Percentiles rank a stretch among this genome's conserved stretches.
Conservation (phyloP, 2,329 filamentous ascomycete genomes). For the Cryphonectria nitschkei region DNA sequence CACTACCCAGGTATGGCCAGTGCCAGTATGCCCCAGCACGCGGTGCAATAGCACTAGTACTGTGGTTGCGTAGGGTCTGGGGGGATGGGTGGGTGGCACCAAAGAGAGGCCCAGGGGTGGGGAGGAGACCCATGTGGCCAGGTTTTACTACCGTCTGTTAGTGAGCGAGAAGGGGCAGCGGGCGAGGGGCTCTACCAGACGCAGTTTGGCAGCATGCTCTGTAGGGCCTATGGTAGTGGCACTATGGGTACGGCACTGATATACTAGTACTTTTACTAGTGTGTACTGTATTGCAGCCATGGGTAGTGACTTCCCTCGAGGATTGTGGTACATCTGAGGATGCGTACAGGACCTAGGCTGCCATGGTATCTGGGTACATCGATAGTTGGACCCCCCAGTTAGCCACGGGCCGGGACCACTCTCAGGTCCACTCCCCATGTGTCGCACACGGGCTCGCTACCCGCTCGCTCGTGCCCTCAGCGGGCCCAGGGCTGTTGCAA, state of each 20-base stretch:
- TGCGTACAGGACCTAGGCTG: not conserved
- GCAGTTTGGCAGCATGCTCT: not conserved
- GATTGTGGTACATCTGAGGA: not conserved
- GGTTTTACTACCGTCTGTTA: not conserved
- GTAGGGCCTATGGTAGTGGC: not conserved
- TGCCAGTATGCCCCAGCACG: not conserved
- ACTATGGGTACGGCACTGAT: too few relatives aligned
- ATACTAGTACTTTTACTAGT: not conserved
- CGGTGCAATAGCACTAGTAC: not conserved
- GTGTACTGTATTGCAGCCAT: not conserved
- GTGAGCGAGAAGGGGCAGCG: not conserved
- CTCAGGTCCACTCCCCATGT: constrained; percentile 12
- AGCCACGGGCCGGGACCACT: constrained; percentile 13
- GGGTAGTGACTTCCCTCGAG: not conserved
- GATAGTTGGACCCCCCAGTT: not conserved
- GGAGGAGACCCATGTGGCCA: not conserved
- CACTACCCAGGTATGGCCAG: not conserved
- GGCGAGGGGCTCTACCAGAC: not conserved
- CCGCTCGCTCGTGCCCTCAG: constrained; percentile 13
- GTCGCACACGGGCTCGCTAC: constrained; percentile 18
- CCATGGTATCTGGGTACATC: not conserved
- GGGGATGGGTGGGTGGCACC: constrained; percentile 1
- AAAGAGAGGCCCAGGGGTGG: constrained; percentile 7
- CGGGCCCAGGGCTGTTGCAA: constrained; percentile 6
- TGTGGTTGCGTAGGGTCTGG: not conserved